Base-by-base conservation (phyloP, 2,329 filamentous ascomycete genomes). In the Talaromyces sp. region DNA sequence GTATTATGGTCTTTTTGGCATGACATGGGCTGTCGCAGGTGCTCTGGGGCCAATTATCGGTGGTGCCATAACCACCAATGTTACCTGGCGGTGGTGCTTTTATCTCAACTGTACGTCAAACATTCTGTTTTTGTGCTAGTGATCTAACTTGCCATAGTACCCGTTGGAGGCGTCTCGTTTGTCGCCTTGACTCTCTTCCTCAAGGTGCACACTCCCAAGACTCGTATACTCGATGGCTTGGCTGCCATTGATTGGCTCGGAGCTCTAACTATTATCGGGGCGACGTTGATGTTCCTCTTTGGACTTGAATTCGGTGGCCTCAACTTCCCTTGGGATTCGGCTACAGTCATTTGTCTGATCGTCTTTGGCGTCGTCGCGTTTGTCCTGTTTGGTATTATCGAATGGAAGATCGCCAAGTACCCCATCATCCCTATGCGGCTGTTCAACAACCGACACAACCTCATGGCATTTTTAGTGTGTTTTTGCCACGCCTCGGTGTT, bases 271-370 rank as follows among this genome's bases (percentile, higher is more conserved):
- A 85, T 95, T 70, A 83, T 92, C 26, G 89, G 88, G 48, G 90
- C 88, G 21, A 92, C 90, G 0, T 79, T 95, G 21, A 93, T 96
- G 90, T 81, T 96, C 65, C 84, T 96, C 3, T 85, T 96, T 48
- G 92, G 91, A 0, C 83, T 96, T 11, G 88, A 95, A 69, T 91
- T 93, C 63, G 92, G 92, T 58, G 92, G 91, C 54, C 83, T 91
- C 56, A 80, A 81, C 24, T 85, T 84, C 64, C 88, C 92, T 1
- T 96, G 91, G 91, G 75, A 77, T 57, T 92, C 89, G 0, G 80
- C 88, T 1, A 87, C 84, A 0, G 88, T 92, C 32, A 82, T 96
- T 66, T 92, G 89, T 68, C 80, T 96, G 29, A 81, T 95, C 64
- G 77, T 93, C 54, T 91, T 93, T 65, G 91, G 91, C 24, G 69